phyloP scores from a whole-genome alignment of 305 asterid species.

The Solanum hybrid region DNA sequence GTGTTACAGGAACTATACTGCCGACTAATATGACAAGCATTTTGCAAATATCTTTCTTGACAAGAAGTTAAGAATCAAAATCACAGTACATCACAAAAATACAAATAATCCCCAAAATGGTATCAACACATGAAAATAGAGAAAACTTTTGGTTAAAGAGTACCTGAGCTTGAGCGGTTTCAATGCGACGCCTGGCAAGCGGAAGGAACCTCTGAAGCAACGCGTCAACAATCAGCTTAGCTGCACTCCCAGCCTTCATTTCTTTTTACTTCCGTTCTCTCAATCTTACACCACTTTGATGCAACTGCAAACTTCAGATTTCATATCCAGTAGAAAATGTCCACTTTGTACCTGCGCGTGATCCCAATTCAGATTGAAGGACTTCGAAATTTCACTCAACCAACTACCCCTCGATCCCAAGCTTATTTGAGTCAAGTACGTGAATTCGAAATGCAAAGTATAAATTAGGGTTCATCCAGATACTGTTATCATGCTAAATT shows the following conservation, averaged over 20 bases:
- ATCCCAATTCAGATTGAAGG: slow-evolving; percentile 24
- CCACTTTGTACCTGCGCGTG: slow-evolving; percentile 12
- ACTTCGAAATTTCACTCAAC: background rate
- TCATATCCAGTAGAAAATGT: slow-evolving; percentile 25
- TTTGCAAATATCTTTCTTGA: background rate
- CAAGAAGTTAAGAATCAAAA: background rate
- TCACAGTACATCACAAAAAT: background rate
- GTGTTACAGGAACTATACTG: background rate
- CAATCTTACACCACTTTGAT: slow-evolving; percentile 15
- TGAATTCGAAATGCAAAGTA: background rate
- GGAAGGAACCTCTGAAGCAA: slow-evolving; percentile 98
- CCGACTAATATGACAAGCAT: background rate
- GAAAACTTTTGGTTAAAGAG: background rate
- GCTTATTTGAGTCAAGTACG: background rate
- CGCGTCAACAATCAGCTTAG: slow-evolving; percentile 93
- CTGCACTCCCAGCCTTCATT: slow-evolving; percentile 99
- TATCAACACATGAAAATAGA: background rate
- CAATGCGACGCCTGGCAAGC: slow-evolving; percentile 94
- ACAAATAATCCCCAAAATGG: background rate
- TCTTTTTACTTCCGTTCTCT: slow-evolving; percentile 10
- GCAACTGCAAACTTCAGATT: slow-evolving; percentile 22
- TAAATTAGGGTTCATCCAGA: background rate
- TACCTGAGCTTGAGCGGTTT: slow-evolving; percentile 99
- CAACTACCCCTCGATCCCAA: background rate
- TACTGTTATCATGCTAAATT: background rate